phyloP scores from a whole-genome alignment of 164 flowering plant genomes.

The Pachysandra terminalis region DNA sequence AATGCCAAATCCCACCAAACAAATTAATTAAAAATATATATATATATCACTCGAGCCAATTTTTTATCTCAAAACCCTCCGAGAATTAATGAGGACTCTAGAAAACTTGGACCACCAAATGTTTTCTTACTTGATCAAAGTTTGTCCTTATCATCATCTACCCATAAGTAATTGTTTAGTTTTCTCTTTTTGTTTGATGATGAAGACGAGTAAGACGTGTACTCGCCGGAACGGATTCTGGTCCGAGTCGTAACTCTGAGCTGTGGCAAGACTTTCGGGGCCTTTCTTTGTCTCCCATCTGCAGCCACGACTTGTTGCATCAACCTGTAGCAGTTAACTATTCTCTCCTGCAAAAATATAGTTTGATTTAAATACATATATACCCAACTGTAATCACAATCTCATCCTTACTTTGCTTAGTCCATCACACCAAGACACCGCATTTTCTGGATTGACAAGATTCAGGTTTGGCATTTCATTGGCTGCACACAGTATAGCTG shows the following conservation, averaged over 20 bases:
- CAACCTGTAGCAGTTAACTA: constrained; percentile 51
- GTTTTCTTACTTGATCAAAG: constrained; percentile 6
- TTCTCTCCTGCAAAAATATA: constrained; percentile 61
- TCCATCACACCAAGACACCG: constrained; percentile 73
- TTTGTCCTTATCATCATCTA: constrained; percentile 45
- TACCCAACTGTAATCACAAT: constrained; percentile 3
- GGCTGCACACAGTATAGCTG: constrained; percentile 72
- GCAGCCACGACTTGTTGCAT: constrained; percentile 45
- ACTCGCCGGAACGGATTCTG: constrained; percentile 29
- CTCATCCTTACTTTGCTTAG: constrained; percentile 62
- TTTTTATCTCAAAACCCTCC: constrained; percentile 27
- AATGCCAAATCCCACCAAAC: no score
- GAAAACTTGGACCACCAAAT: constrained; percentile 30
- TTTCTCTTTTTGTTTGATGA: constrained; percentile 60
- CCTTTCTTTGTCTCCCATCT: constrained; percentile 30
- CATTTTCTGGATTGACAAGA: constrained; percentile 50
- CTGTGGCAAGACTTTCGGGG: constrained; percentile 44
- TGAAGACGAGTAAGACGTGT: constrained; percentile 47
- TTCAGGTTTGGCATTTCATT: constrained; percentile 59
- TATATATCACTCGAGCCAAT: constrained; percentile 29
- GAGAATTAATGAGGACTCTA: constrained; percentile 40
- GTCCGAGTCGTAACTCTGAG: constrained; percentile 51
- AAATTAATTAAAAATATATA: no score
- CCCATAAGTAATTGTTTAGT: constrained; percentile 52
- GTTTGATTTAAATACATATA: constrained; percentile 6